phyloP scores from a whole-genome alignment of 2,329 filamentous ascomycete species.

The Aureobasidium lini region DNA sequence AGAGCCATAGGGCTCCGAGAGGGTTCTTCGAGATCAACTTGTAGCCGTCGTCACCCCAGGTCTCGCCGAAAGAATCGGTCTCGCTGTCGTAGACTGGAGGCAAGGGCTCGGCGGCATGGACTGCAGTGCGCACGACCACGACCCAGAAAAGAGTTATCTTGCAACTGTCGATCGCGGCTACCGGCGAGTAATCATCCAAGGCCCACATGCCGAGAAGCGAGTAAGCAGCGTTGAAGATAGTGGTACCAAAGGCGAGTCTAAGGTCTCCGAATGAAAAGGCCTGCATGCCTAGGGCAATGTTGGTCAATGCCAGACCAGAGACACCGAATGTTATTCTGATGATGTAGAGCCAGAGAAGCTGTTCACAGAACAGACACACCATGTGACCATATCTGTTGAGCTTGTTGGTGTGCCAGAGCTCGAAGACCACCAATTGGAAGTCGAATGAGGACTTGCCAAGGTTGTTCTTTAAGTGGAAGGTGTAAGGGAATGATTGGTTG shows the following conservation, averaged over 20 bases:
- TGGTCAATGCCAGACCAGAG: constrained; percentile 5
- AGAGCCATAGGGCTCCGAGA: constrained; percentile 8
- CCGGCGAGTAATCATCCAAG: background rate
- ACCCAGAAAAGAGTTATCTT: constrained; percentile 14
- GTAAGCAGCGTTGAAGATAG: constrained; percentile 6
- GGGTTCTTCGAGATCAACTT: constrained; percentile 7
- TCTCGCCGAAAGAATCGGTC: constrained; percentile 4
- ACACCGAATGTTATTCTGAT: constrained; percentile 11
- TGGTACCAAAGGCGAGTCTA: background rate
- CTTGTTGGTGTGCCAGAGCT: constrained; percentile 15
- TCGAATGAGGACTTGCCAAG: constrained; percentile 7
- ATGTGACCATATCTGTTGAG: constrained; percentile 14
- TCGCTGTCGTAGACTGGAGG: constrained; percentile 7
- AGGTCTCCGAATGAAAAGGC: constrained; percentile 8
- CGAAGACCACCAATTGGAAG: constrained; percentile 12
- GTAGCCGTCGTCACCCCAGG: constrained; percentile 11
- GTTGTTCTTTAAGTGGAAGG: constrained; percentile 14
- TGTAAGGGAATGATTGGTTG: constrained; percentile 15
- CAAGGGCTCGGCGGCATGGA: constrained; percentile 13
- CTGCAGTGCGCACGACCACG: constrained; percentile 13
- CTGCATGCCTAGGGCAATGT: constrained; percentile 5
- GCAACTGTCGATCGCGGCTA: constrained; percentile 2
- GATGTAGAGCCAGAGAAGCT: constrained; percentile 12
- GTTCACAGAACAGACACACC: constrained; percentile 13
- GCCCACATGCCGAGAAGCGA: constrained; percentile 9